Conservation (phyloP, 768 basidiomycete genomes). For the Phylloporus sp. region DNA sequence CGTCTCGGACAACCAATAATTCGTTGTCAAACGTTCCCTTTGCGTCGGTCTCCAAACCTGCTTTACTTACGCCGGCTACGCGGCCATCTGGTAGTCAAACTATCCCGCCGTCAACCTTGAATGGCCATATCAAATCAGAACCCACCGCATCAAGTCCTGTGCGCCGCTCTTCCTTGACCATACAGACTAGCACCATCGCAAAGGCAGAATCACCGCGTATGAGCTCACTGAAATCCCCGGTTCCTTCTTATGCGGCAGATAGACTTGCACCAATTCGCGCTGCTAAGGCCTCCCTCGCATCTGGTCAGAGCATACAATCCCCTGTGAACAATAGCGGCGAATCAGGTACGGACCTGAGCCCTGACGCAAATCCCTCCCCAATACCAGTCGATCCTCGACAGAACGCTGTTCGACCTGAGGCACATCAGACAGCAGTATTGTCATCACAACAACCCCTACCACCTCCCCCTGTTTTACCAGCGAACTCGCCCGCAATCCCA, state of each 20-base stretch:
- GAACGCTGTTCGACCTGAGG: not conserved
- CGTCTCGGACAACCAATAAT: conserved; percentile 18
- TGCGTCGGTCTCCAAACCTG: not conserved
- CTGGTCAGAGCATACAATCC: conserved; percentile 7
- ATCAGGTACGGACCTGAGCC: not conserved
- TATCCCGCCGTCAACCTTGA: not conserved
- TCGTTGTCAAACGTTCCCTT: conserved; percentile 13
- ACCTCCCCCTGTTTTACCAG: not conserved
- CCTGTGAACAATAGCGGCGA: conserved; percentile 5
- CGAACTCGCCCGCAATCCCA: not conserved
- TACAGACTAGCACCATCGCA: conserved; percentile 11
- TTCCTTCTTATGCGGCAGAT: conserved; percentile 9
- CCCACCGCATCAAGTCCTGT: not conserved
- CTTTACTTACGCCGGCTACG: not conserved
- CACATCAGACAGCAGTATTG: not conserved
- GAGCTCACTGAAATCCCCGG: conserved; percentile 7
- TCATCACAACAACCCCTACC: not conserved
- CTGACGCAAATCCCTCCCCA: not conserved
- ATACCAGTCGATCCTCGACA: not conserved
- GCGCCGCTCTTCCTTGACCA: not conserved
- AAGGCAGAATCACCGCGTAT: conserved; percentile 20
- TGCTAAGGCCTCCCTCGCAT: conserved; percentile 25
- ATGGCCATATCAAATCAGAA: not conserved
- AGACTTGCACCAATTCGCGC: conserved; percentile 34
- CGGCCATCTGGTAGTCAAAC: not conserved